Percentiles rank a stretch among this genome's conserved stretches.
Evolutionary conservation across 345 rosid species (phyloP).

Genomic region (Lumnitzera racemosa): DNA sequence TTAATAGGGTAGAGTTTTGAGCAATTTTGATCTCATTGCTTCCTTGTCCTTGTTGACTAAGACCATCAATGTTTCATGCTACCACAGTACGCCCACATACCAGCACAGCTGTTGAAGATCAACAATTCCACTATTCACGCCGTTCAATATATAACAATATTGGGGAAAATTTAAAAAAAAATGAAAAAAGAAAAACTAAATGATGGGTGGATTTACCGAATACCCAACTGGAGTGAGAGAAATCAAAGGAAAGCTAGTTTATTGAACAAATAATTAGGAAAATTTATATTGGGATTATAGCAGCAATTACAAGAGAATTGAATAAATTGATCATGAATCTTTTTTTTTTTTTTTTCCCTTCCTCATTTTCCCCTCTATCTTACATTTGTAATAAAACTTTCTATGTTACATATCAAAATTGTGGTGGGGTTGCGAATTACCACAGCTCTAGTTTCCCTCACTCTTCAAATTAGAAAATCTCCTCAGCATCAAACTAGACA

Average conservation of each 20-base stretch:
- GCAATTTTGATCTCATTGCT: too few species aligned
- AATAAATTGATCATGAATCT: slow-evolving; percentile 25
- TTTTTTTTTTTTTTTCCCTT: slow-evolving; percentile 8
- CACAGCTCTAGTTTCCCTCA: slow-evolving; percentile 17
- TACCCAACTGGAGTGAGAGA: background rate
- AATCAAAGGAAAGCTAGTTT: too few species aligned
- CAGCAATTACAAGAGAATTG: slow-evolving; percentile 14
- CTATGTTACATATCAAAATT: slow-evolving; percentile 56
- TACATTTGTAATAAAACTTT: slow-evolving; percentile 27
- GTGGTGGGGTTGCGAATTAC: slow-evolving; percentile 21
- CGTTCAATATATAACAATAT: too few species aligned
- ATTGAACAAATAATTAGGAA: background rate
- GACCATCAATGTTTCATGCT: too few species aligned
- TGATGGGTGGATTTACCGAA: background rate
- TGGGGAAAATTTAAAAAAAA: too few species aligned
- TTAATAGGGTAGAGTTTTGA: too few species aligned
- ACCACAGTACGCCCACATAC: too few species aligned
- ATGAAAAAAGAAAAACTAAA: too few species aligned
- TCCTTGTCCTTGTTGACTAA: too few species aligned
- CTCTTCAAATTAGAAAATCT: slow-evolving; percentile 19
- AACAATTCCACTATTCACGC: too few species aligned
- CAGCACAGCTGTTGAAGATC: too few species aligned
- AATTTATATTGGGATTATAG: slow-evolving; percentile 1
- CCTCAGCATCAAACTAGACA: slow-evolving; percentile 15
- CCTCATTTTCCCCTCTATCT: slow-evolving; percentile 23